Evolutionary conservation across 1,139 yeast genomes (phyloP), one percentile per base, ranked within the genome.

Genomic region (Candida freyschussii): DNA sequence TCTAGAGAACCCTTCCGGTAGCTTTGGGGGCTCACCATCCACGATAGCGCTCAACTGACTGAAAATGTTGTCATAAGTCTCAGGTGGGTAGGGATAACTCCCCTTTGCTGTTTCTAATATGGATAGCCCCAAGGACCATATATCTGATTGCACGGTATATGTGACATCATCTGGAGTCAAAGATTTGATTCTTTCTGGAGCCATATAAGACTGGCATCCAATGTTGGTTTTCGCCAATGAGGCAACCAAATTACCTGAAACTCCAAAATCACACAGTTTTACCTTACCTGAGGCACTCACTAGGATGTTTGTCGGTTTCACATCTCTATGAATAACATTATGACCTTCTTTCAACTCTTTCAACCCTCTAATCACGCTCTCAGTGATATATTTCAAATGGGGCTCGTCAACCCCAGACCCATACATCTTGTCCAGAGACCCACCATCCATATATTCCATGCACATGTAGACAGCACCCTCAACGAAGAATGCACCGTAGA

Each of bases 391-490:
- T 3, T 95, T 95, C 39, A 91, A 68, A 34, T 80, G 78, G 32
- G 79, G 80, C 57, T 89, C 95, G 39, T 76, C 78, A 16, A 87
- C 71, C n/a, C 95, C 94, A 18, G 78, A 78, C 19, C 75, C 79
- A 58, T 87, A 91, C 16, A 91, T 69, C 53, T 82, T 85, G 58
- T 91, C 96, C 38, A 93, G 63, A 1, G 96, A 86, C 0, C 96
- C 96, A 32, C 96, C 97, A 59, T 89, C 95, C 99, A 91, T 91
- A 59, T 79, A 85, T 62, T 91, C 99, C 74, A 91, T 91, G 61
- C 98, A 91, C 84, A 93, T 87, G 62, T 89, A 91, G 26, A 91
- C 98, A 0, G 96, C 96, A 28, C 97, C 96, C 60, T 91, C 98
- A 25, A 85, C 89, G 54, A 91, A 91, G 52, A 91, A 91, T 0